Evolutionary conservation across 805 yeast genomes (phyloP), one percentile per base, ranked within the genome.

Genomic region (Schwanniomyces polymorphus): DNA sequence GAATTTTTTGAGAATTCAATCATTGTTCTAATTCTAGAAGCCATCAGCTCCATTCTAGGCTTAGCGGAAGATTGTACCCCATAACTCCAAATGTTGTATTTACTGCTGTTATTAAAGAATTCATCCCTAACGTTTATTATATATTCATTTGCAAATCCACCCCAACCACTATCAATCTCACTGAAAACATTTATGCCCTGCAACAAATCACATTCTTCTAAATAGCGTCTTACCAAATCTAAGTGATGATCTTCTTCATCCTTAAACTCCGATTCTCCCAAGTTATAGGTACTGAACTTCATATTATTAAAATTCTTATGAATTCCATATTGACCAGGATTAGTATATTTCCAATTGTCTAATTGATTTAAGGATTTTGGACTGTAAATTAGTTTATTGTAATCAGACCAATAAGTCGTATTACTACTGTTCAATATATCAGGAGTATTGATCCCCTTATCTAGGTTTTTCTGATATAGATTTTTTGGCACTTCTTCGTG

Each of bases 81-180:
- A 54, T 64, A 67, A 4, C 54, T 53, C 76, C 77, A 71, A 8
- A 72, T 44, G 45, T 65, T 65, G 46, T 68, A 55, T 48, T 72
- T 73, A 49, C 61, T 64, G 41, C 59, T 60, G 42, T 60, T 64
- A 38, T 67, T 70, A 55, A 84, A 70, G 55, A 79, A 85, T 56
- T 88, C 95, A 60, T 91, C 97, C 46, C 80, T 72, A 16, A 91
- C 43, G 7, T 74, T 77, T n/a, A 67, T 56, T 21, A 91, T 48
- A 51, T 83, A 53, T 40, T 74, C 73, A 35, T 67, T 61, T 4
- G 88, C 64, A 55, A 87, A 82, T 0, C 96, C 96, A 42, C 90
- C 86, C 98, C 98, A 92, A 0, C 86, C 87, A 18, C 81, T 75
- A 59, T 88, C 96, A 3, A 85, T 54, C 44, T 91, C 97, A 0